phyloP scores from a whole-genome alignment of 352 stramenopile genomes.

The Blastocystis hominis region DNA sequence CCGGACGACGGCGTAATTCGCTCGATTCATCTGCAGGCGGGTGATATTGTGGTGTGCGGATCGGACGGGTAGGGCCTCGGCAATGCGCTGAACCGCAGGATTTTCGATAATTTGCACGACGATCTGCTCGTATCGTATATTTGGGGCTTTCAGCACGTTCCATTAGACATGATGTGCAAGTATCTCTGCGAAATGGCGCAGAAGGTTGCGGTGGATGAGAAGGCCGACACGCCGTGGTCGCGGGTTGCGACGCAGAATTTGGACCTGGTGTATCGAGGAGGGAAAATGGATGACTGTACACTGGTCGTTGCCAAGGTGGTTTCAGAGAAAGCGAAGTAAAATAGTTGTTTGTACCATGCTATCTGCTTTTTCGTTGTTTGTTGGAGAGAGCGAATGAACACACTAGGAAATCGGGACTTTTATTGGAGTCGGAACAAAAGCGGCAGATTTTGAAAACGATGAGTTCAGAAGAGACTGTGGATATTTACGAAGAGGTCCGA shows the following conservation, averaged over 20 bases:
- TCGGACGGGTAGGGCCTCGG: not conserved
- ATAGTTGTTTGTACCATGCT: constrained; percentile 48
- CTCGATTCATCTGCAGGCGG: constrained; percentile 19
- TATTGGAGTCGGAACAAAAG: no score
- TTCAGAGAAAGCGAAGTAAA: constrained; percentile 47
- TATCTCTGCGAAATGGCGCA: constrained; percentile 56
- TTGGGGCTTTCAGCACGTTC: constrained; percentile 42
- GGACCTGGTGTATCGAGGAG: constrained; percentile 54
- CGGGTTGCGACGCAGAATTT: constrained; percentile 33
- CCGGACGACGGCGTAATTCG: constrained; percentile 48
- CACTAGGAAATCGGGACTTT: no score
- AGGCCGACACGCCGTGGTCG: constrained; percentile 50
- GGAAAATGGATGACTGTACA: constrained; percentile 57
- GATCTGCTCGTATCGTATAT: constrained; percentile 52
- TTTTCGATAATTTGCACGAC: constrained; percentile 52
- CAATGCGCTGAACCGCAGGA: not conserved
- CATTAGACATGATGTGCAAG: constrained; percentile 54
- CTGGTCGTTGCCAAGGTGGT: constrained; percentile 57
- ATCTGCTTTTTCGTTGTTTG: constrained; percentile 5
- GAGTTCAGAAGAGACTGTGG: not conserved
- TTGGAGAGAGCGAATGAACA: not conserved
- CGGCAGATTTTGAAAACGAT: not conserved
- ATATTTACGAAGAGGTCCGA: constrained; percentile 10
- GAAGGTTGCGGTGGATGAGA: constrained; percentile 18
- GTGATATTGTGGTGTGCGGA: constrained; percentile 33